phyloP scores from a whole-genome alignment of 768 basidiomycete genomes.

The Butyriboletus loyo region DNA sequence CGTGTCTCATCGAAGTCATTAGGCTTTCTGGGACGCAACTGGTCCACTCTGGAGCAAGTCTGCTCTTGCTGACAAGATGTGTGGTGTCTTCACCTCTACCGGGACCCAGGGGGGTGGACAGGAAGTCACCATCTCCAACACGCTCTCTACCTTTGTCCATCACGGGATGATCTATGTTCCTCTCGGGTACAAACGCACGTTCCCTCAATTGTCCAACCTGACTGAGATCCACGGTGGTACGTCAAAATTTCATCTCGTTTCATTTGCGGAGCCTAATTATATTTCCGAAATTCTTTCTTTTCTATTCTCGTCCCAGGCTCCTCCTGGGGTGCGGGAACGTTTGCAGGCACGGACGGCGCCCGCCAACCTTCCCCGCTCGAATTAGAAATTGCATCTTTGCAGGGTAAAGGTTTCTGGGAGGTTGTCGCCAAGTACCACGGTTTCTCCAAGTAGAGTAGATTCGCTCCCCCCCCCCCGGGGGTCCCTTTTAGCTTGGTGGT shows the following conservation, averaged over 20 bases:
- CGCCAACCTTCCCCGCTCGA: slow-evolving; percentile 61
- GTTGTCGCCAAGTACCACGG: slow-evolving; percentile 38
- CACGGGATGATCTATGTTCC: slow-evolving; percentile 55
- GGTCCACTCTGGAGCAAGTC: slow-evolving; percentile 44
- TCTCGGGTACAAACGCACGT: slow-evolving; percentile 46
- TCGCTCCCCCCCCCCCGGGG: background rate
- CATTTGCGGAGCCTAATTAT: background rate
- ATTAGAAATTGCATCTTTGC: slow-evolving; percentile 52
- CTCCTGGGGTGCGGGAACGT: slow-evolving; percentile 79
- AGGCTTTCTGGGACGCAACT: slow-evolving; percentile 50
- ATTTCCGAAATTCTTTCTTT: background rate
- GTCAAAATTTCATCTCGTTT: slow-evolving; percentile 6
- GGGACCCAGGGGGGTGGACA: slow-evolving; percentile 51
- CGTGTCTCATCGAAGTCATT: slow-evolving; percentile 19
- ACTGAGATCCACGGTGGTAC: slow-evolving; percentile 47
- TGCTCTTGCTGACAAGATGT: slow-evolving; percentile 47
- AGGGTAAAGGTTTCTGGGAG: slow-evolving; percentile 57
- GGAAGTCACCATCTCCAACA: slow-evolving; percentile 35
- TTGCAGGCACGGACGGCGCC: slow-evolving; percentile 51
- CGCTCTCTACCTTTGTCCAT: slow-evolving; percentile 50
- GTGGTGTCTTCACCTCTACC: slow-evolving; percentile 43
- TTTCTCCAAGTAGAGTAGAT: slow-evolving; percentile 14
- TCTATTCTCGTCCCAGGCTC: slow-evolving; percentile 44
- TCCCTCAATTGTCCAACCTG: slow-evolving; percentile 38
- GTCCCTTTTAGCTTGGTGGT: background rate